Conservation (phyloP, 2,329 filamentous ascomycete species). For the Aureobasidium musti region DNA sequence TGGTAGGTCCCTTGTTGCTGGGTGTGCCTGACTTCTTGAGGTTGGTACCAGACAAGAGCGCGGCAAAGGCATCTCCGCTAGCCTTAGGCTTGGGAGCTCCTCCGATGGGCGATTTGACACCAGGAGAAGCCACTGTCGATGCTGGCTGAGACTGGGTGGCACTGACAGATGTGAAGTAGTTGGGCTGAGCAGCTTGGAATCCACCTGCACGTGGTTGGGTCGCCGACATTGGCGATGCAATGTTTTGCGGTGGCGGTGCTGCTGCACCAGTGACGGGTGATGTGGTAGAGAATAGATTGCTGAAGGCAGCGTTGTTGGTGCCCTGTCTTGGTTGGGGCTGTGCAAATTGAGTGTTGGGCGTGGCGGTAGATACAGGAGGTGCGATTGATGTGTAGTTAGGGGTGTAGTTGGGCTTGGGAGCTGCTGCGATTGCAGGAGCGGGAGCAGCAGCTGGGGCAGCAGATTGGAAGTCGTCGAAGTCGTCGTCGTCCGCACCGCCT, state of each 20-base stretch:
- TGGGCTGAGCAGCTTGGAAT: conserved; percentile 79
- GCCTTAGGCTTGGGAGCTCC: conserved; percentile 50
- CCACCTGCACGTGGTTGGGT: conserved; percentile 57
- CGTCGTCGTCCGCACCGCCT: conserved; percentile 69
- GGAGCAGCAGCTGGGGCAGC: conserved; percentile 62
- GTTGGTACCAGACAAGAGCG: conserved; percentile 70
- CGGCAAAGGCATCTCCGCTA: conserved; percentile 85
- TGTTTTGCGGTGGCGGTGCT: conserved; percentile 42
- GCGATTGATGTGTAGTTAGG: conserved; percentile 47
- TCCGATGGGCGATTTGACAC: conserved; percentile 43
- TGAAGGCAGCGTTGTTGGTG: conserved; percentile 76
- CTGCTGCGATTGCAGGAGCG: conserved; percentile 39
- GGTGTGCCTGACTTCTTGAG: conserved; percentile 56
- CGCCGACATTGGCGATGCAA: conserved; percentile 42
- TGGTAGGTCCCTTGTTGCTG: conserved; percentile 67
- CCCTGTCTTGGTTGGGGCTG: conserved; percentile 83
- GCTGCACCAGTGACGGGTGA: conserved; percentile 66
- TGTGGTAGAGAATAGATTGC: conserved; percentile 78
- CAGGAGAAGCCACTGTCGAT: conserved; percentile 42
- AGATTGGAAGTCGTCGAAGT: conserved; percentile 97
- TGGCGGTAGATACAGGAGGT: conserved; percentile 52
- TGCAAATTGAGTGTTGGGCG: conserved; percentile 69
- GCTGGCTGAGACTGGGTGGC: conserved; percentile 45
- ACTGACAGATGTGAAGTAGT: conserved; percentile 88
- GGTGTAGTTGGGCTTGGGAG: conserved; percentile 42